phyloP scores from a whole-genome alignment of 1,139 yeast genomes.

The Scheffersomyces lignicola region DNA sequence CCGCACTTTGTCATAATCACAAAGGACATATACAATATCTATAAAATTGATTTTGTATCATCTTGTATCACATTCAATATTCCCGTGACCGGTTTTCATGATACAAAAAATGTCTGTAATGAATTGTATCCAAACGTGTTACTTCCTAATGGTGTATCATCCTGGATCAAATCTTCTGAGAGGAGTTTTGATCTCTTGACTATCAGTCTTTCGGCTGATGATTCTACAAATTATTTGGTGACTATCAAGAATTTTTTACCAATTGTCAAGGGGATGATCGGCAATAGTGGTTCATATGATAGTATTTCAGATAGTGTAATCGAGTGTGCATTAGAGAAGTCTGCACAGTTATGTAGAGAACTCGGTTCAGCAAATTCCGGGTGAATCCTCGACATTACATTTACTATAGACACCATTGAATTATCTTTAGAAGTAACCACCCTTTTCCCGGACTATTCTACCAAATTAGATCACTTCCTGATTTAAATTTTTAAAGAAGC shows the following conservation, averaged over 20 bases:
- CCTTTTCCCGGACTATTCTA: too few species aligned
- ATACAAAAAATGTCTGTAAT: neutral
- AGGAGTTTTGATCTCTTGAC: neutral
- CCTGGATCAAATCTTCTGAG: neutral
- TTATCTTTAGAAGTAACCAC: too few species aligned
- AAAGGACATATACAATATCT: constrained; percentile 6
- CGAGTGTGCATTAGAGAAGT: constrained; percentile 1
- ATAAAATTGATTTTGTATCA: neutral
- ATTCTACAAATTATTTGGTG: neutral
- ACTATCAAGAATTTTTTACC: constrained; percentile 2
- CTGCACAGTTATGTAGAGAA: neutral
- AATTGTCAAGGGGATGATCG: neutral
- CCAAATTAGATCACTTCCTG: too few species aligned
- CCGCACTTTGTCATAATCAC: neutral
- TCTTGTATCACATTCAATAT: neutral
- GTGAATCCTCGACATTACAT: too few species aligned
- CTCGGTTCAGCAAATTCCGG: too few species aligned
- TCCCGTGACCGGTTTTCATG: neutral
- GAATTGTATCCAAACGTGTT: neutral
- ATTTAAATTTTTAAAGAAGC: too few species aligned
- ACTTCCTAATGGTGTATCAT: constrained; percentile 2
- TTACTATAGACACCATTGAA: too few species aligned
- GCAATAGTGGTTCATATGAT: neutral
- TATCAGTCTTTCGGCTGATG: constrained; percentile 1
- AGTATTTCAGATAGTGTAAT: neutral